Evolutionary conservation across 257 asterid genomes (phyloP).

Genomic region (Fraxinus pennsylvanica): DNA sequence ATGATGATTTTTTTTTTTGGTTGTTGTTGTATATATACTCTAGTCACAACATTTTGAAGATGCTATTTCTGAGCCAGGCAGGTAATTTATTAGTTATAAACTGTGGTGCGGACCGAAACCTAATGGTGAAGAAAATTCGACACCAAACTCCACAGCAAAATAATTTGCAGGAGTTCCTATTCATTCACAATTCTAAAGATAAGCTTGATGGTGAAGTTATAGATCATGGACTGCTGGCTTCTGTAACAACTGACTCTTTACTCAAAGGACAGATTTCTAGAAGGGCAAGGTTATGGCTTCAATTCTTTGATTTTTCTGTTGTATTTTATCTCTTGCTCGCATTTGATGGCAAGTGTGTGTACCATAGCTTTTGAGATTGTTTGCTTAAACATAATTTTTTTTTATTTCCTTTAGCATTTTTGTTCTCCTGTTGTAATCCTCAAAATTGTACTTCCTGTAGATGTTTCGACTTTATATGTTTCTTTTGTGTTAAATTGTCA

Average conservation of each 20-base stretch:
- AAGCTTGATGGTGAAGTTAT: conserved; percentile 40
- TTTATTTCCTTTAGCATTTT: background rate
- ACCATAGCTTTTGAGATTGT: conserved; percentile 35
- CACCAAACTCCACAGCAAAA: conserved; percentile 23
- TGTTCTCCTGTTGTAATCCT: background rate
- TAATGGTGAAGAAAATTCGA: conserved; percentile 17
- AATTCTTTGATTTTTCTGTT: conserved; percentile 43
- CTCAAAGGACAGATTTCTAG: conserved; percentile 1
- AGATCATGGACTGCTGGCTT: conserved; percentile 33
- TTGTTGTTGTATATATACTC: conserved; percentile 42
- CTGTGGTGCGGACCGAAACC: background rate
- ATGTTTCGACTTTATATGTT: background rate
- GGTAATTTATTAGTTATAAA: conserved; percentile 24
- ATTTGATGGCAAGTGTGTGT: conserved; percentile 50
- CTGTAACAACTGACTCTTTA: conserved; percentile 21
- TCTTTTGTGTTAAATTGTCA: background rate
- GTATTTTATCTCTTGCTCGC: conserved; percentile 34
- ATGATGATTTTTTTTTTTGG: background rate
- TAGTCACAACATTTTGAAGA: conserved; percentile 14
- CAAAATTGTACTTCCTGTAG: background rate
- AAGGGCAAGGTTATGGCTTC: conserved; percentile 29
- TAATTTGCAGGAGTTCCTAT: conserved; percentile 26
- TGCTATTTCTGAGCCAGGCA: conserved; percentile 14
- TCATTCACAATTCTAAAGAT: conserved; percentile 23
- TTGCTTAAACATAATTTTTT: background rate